Conservation (phyloP, 768 basidiomycete species). For the Lentinula aciculospora region DNA sequence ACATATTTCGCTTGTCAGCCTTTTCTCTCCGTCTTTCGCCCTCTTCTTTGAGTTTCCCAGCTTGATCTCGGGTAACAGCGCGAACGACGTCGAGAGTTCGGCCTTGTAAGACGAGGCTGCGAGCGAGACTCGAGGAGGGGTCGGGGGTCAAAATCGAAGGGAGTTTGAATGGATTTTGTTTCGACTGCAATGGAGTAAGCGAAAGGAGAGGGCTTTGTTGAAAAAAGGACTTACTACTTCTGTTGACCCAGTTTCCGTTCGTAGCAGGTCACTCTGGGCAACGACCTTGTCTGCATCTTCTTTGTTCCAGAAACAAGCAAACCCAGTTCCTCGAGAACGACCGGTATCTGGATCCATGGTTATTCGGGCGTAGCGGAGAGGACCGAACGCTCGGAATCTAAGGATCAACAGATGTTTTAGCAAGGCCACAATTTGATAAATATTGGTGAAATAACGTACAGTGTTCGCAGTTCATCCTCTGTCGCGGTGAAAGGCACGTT, state of each 20-base stretch:
- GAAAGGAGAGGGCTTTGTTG: no score
- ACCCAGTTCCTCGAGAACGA: constrained; percentile 91
- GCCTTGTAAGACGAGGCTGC: constrained; percentile 84
- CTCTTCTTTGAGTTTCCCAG: constrained; percentile 82
- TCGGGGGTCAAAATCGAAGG: constrained; percentile 92
- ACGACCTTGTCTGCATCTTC: constrained; percentile 85
- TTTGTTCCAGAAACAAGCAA: constrained; percentile 95
- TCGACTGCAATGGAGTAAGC: constrained; percentile 29
- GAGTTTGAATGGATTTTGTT: constrained; percentile 81
- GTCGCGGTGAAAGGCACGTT: constrained; percentile 91
- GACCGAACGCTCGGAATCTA: constrained; percentile 90
- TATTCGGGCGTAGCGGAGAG: constrained; percentile 88
- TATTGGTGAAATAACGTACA: constrained; percentile 46
- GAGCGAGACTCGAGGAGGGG: constrained; percentile 80
- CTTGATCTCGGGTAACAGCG: constrained; percentile 88
- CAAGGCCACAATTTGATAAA: no score
- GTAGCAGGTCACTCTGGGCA: constrained; percentile 70
- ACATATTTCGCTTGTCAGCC: constrained; percentile 92
- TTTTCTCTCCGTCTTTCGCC: constrained; percentile 82
- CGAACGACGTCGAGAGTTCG: constrained; percentile 86
- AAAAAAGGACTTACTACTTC: constrained; percentile 21
- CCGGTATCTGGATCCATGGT: constrained; percentile 79
- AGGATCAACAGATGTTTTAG: constrained; percentile 1
- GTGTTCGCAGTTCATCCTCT: constrained; percentile 82
- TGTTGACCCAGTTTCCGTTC: constrained; percentile 46